Evolutionary conservation across 176 grass and related monocot species (phyloP).

Genomic region (Hsuehochloa calcarea): DNA sequence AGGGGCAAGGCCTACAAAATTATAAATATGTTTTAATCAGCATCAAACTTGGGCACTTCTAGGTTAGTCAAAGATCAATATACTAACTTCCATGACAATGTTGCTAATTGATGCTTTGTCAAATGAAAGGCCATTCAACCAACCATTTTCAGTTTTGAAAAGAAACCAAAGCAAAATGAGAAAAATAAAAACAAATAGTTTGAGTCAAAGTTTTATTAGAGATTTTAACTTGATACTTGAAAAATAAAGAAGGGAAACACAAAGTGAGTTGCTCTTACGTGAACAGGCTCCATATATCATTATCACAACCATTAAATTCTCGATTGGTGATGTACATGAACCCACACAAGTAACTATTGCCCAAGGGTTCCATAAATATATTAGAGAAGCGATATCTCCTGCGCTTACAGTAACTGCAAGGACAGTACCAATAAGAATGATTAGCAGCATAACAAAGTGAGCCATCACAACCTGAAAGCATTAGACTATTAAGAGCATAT

Average conservation of each 20-base stretch:
- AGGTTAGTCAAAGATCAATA: neutral
- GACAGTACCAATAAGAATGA: slow-evolving; percentile 11
- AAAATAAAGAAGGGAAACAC: slow-evolving; percentile 22
- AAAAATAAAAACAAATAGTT: slow-evolving; percentile 3
- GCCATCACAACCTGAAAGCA: slow-evolving; percentile 15
- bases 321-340: slow-evolving; percentile 83
- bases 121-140: neutral
- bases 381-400: slow-evolving; percentile 82
- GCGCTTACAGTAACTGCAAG: slow-evolving; percentile 50
- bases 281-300: slow-evolving; percentile 90
- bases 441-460: slow-evolving; percentile 13
- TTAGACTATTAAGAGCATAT: neutral
- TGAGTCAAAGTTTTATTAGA: neutral
- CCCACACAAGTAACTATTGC: slow-evolving; percentile 86
- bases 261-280: slow-evolving; percentile 43
- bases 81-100: slow-evolving; percentile 16
- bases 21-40: slow-evolving; percentile 27
- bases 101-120: slow-evolving; percentile 3
- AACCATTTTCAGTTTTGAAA: slow-evolving; percentile 5
- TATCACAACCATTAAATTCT: slow-evolving; percentile 91
- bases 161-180: neutral
- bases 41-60: slow-evolving; percentile 27
- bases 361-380: slow-evolving; percentile 98
- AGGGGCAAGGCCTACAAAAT: slow-evolving; percentile 63
- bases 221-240: neutral